Base-by-base conservation (phyloP, 768 basidiomycete species). In the Boletus edulis region DNA sequence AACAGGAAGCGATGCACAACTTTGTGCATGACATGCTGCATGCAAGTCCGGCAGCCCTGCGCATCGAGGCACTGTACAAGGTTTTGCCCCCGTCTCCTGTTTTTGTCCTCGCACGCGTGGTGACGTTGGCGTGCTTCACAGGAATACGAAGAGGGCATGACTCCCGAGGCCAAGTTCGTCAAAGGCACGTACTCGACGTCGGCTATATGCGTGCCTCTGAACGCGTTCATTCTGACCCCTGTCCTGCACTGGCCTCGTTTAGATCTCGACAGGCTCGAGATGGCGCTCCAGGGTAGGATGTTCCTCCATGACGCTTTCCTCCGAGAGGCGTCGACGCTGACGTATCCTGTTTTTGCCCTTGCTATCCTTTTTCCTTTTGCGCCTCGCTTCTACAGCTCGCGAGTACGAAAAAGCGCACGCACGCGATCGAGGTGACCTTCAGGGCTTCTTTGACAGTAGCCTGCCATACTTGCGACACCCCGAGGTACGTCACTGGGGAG, bases 11-110 rank as follows among this genome's bases (percentile, higher is more conserved):
- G 3, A 98, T 98, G 87, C 81, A 87, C 49, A 91, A 91, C 56
- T 94, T 98, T 66, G 78, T 90, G 4, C 78, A 90, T 50, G 89
- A 89, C 51, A 95, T 98, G 91, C 72, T 98, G n/a, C 90, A 91
- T 58, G 72, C 81, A 38, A 83, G 80, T 54, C 80, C 85, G 15
- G 84, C 85, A 0, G 87, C 88, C 5, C 75, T 83, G 51, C 80
- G 79, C 32, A 91, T 94, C 20, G 71, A 82, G 57, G 73, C 79
- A 0, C 70, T 95, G 0, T 96, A 90, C 89, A 73, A 83, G 72
- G 91, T 59, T 12, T 5, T 15, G 14, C 35, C 15, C 13, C 13
- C 43, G 32, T 45, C 27, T 31, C 12, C 14, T 13, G n/a, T 10
- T 14, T 5, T 4, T 5, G 35, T 14, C 18, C 8, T n/a, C 14